Evolutionary conservation across 371 early-diverging fungal species (phyloP).

Genomic region (Paraphysoderma sedebokerense): DNA sequence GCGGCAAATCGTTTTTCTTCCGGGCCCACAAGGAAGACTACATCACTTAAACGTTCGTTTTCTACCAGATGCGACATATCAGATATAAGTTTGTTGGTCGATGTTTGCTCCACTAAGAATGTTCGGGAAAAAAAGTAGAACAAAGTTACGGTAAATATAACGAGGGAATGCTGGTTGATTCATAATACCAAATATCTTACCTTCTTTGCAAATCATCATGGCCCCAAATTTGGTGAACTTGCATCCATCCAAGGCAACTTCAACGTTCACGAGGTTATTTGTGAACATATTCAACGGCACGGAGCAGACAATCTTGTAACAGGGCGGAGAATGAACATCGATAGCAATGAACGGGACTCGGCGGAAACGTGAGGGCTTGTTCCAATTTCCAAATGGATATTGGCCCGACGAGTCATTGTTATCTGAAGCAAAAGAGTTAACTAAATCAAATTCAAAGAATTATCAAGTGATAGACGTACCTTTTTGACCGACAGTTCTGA

Average conservation of each 20-base stretch:
- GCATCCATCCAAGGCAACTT: background rate
- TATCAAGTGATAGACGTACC: too few species aligned
- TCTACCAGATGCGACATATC: too few species aligned
- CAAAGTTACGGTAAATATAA: background rate
- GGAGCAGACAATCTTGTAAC: background rate
- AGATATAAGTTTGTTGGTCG: too few species aligned
- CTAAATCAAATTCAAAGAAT: too few species aligned
- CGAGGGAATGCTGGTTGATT: too few species aligned
- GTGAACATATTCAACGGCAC: background rate
- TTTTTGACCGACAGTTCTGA: slow-evolving; percentile 2
- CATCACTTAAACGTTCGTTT: too few species aligned
- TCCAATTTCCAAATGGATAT: slow-evolving; percentile 1
- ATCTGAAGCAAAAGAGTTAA: too few species aligned
- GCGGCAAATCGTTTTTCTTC: too few species aligned
- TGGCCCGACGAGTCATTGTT: slow-evolving; percentile 4
- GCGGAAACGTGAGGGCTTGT: slow-evolving; percentile 2
- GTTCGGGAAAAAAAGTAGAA: background rate
- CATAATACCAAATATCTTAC: too few species aligned
- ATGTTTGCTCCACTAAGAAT: too few species aligned
- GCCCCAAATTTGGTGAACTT: background rate
- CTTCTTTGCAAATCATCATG: too few species aligned
- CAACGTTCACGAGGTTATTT: background rate
- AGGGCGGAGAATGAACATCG: background rate
- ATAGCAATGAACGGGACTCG: background rate
- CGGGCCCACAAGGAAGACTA: too few species aligned